phyloP scores from a whole-genome alignment of 345 rosid species.

The Kernera saxatilis region DNA sequence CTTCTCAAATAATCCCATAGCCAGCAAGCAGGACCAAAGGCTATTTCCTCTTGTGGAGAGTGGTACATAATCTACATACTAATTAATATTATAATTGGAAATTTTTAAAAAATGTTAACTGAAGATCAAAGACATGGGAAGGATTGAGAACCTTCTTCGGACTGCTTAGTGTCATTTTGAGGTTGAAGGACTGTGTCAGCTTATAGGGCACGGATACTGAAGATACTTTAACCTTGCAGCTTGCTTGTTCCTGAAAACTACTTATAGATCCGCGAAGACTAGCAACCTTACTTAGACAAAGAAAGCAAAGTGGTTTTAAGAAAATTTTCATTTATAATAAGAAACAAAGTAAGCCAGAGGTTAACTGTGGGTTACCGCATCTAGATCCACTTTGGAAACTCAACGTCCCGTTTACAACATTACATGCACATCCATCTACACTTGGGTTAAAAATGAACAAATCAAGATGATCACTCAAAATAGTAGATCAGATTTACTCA shows the following conservation, averaged over 20 bases:
- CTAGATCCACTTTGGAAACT: slow-evolving; percentile 87
- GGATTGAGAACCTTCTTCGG: slow-evolving; percentile 55
- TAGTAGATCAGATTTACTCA: background rate
- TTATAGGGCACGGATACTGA: slow-evolving; percentile 62
- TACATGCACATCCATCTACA: slow-evolving; percentile 81
- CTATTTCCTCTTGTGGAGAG: slow-evolving; percentile 94
- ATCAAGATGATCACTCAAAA: background rate
- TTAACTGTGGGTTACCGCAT: slow-evolving; percentile 54
- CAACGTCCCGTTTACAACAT: slow-evolving; percentile 92
- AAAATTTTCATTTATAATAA: background rate
- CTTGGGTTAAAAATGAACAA: background rate
- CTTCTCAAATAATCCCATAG: slow-evolving; percentile 97
- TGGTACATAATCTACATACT: slow-evolving; percentile 59
- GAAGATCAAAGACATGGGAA: background rate
- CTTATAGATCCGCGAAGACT: slow-evolving; percentile 85
- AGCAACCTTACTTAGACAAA: slow-evolving; percentile 63
- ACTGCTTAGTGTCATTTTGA: slow-evolving; percentile 61
- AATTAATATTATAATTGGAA: background rate
- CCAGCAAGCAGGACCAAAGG: slow-evolving; percentile 97
- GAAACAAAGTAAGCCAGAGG: background rate
- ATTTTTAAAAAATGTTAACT: background rate
- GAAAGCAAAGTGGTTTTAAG: background rate
- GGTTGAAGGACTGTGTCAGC: slow-evolving; percentile 68
- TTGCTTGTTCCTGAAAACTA: slow-evolving; percentile 88
- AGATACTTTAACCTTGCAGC: slow-evolving; percentile 55